Conservation (phyloP, 148 eudicot genomes). For the Arbutus unedo region DNA sequence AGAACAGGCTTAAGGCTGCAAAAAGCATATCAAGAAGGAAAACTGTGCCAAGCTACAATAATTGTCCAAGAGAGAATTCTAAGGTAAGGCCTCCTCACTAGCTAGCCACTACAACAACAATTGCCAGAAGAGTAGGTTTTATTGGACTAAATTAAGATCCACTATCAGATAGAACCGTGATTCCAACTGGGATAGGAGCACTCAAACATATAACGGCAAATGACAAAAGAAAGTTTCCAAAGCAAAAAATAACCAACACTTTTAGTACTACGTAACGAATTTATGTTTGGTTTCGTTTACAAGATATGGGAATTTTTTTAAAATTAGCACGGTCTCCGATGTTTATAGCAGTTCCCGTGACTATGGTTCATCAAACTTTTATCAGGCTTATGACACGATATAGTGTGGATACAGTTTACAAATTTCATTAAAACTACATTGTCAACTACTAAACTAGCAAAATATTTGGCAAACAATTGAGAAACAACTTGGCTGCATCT, state of each 20-base stretch:
- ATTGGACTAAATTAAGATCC: neutral
- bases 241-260: no score
- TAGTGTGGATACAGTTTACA: no score
- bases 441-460: neutral
- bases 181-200: no score
- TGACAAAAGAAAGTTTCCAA: no score
- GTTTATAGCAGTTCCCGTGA: no score
- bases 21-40: constrained; percentile 15
- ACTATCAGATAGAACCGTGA: neutral
- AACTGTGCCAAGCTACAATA: constrained; percentile 10
- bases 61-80: neutral
- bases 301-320: no score
- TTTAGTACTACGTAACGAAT: no score
- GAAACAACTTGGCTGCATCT: neutral
- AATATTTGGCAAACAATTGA: neutral
- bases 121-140: neutral
- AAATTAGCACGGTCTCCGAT: no score
- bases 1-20: neutral
- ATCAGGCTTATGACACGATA: no score
- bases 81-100: constrained; percentile 4
- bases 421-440: neutral
- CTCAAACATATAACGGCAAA: no score
- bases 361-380: no score
- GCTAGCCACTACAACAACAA: neutral
- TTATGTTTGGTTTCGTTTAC: no score